Conservation (phyloP, 1,284 basidiomycete genomes). For the Boletellus sp. region DNA sequence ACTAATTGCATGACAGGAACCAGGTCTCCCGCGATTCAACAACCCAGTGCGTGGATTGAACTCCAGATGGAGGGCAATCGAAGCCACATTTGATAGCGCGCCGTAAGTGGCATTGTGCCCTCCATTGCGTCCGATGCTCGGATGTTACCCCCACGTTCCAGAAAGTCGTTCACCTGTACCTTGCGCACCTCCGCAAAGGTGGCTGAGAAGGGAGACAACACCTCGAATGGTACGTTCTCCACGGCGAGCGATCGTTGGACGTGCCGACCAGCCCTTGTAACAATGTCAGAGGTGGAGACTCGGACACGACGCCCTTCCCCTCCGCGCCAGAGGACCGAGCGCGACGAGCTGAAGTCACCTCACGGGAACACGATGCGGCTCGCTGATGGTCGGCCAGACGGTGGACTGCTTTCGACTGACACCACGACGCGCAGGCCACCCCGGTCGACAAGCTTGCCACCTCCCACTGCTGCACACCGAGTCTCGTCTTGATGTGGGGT, state of each 20-base stretch:
- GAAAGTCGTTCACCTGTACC: conserved; percentile 76
- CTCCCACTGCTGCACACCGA: too few relatives aligned
- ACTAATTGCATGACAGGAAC: background rate
- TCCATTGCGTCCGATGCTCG: conserved; percentile 63
- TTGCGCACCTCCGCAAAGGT: conserved; percentile 60
- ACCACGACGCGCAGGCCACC: conserved; percentile 73
- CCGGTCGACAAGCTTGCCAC: conserved; percentile 58
- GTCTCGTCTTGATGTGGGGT: conserved; percentile 31
- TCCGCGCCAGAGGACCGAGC: conserved; percentile 66
- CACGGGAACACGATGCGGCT: background rate
- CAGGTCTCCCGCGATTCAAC: conserved; percentile 19
- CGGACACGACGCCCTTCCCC: conserved; percentile 49
- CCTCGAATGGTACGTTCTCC: conserved; percentile 81
- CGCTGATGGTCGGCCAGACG: conserved; percentile 76
- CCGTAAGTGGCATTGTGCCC: conserved; percentile 3
- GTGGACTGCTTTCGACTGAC: conserved; percentile 89
- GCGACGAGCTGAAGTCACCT: conserved; percentile 38
- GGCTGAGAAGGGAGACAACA: conserved; percentile 81
- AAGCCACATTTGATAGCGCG: conserved; percentile 54
- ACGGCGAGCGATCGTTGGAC: conserved; percentile 74
- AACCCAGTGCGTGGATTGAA: conserved; percentile 42
- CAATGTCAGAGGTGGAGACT: background rate
- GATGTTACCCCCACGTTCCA: conserved; percentile 80
- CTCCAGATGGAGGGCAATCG: conserved; percentile 56
- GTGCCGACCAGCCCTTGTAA: conserved; percentile 47